Base-by-base conservation (phyloP, 371 early-diverging fungal species). In the Haplosporangium sp. region DNA sequence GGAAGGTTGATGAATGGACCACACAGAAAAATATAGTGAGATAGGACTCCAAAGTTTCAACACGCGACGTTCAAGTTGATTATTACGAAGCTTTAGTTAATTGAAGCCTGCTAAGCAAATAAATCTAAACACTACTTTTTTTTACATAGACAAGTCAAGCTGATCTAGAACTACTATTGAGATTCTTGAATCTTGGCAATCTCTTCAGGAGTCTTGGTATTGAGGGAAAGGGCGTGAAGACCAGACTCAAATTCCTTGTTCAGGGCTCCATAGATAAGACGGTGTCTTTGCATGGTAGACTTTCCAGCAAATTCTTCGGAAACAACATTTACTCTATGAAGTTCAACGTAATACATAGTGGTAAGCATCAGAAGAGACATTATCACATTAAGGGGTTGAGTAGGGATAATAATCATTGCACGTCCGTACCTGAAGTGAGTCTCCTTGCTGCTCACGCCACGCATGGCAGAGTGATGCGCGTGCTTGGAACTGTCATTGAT, bases 401-500 rank as follows among this genome's bases (percentile, higher is more conserved):
- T 20, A 20, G 55, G 27, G 34, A 17, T 7, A 34, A 10, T 34
- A 34, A 34, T 37, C 39, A 56, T 27, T 17, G 11, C 9, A 38
- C 35, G 45, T 37, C 35, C 34, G 71, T 86, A 91, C 92, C 86
- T 82, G 76, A 94, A 94, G 70, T 94, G 94, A 11, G 93, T 94
- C 73, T 93, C 94, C 40, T 86, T 89, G 84, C 88, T 91, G n/a
- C 84, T 84, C 17, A 88, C 88, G 5, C 91, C 92, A 66, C 88
- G 85, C 94, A 94, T 94, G 10, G 94, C 88, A 56, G 87, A 88
- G 77, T 94, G 94, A 69, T 92, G 92, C 15, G 91, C 83, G 76
- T 94, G 94, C 68, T 89, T 84, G 59, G 93, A 90, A 11, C 92
- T 92, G 71, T 94, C 93, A 74, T 94, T 94, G 17, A 87, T 83